These are phyloP conservation scores for Trichoderma reesei DNA, from an alignment of 495 filamentous ascomycete species.

Conservation along the genomic window DNA sequence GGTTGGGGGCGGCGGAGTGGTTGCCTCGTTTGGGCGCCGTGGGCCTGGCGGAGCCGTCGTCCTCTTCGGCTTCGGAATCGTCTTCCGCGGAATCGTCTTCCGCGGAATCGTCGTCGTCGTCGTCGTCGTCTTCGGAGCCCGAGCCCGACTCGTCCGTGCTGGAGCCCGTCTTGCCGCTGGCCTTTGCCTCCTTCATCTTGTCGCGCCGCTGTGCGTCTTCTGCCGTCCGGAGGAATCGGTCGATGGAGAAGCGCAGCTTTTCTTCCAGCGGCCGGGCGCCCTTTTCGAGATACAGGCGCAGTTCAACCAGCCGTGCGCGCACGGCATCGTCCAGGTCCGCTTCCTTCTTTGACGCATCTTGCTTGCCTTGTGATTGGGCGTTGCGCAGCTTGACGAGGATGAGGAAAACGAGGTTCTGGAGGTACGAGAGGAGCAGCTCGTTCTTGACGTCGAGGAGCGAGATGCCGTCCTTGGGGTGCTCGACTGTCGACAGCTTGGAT, in stretches of 20 bases:
- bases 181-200: conserved; percentile 16
- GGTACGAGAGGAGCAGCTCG: conserved; percentile 88
- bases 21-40: conserved; percentile 30
- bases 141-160: conserved; percentile 33
- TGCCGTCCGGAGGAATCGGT: conserved; percentile 79
- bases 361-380: conserved; percentile 26
- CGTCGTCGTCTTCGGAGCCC: conserved; percentile 24
- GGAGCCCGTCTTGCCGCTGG: conserved; percentile 18
- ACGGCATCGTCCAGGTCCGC: conserved; percentile 32
- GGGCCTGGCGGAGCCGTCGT: not conserved
- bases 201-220: conserved; percentile 53
- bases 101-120: conserved; percentile 25
- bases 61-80: conserved; percentile 21
- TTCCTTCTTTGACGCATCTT: conserved; percentile 17
- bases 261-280: conserved; percentile 84
- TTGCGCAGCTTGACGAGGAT: conserved; percentile 72
- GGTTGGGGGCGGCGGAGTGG: conserved; percentile 35
- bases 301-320: conserved; percentile 72
- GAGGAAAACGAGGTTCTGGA: conserved; percentile 88
- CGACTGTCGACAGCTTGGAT: conserved; percentile 44
- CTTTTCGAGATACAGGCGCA: conserved; percentile 80
- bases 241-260: conserved; percentile 76
- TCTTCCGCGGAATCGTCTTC: conserved; percentile 17
- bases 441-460: conserved; percentile 92
- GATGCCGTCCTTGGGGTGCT: conserved; percentile 71